Evolutionary conservation across 345 rosid species (phyloP), one percentile per base, ranked within the genome.

Genomic region (Pseudoturritis turrita): DNA sequence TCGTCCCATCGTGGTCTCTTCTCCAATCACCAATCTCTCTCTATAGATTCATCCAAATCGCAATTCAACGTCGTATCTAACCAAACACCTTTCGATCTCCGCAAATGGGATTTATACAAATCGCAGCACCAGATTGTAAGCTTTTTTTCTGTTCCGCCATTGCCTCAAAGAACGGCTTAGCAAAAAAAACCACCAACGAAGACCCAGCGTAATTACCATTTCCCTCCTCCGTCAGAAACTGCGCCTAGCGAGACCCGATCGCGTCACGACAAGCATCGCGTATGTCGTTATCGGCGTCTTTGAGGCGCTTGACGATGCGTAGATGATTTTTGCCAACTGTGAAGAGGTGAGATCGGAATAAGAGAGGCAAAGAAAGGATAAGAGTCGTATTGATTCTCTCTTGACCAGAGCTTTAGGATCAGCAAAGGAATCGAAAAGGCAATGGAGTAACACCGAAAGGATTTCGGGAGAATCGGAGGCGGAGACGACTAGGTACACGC

Each of bases 111-210:
- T n/a, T n/a, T n/a, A 91, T 81, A 80, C 98, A 95, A 56, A 83
- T 71, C 1, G 98, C 91, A 26, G 96, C 98, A 69, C 96, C 98
- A 17, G 92, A 82, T 73, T 91, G 99, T 44, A 84, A 93, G 54
- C 85, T 83, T 65, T 85, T 95, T 67, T 85, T 88, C 86, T 95
- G 99, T 72, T 95, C 98, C 19, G 82, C 85, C 99, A 95, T 95
- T 2, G 92, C 99, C 69, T 95, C 99, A 59, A 91, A 86, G 71
- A 95, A 65, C 1, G 97, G 98, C 81, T 82, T 89, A 45, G 85
- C 97, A 74, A 91, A 95, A 65, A 91, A 62, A 10, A 86, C 94
- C 49, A 91, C 89, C 70, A 86, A 33, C 17, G 88, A 58, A 67
- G 69, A 52, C 58, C 83, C 88, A 29, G 49, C 81, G 11, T 3